phyloP scores from a whole-genome alignment of 202 grass and related monocot species.

The Carex arenaria region DNA sequence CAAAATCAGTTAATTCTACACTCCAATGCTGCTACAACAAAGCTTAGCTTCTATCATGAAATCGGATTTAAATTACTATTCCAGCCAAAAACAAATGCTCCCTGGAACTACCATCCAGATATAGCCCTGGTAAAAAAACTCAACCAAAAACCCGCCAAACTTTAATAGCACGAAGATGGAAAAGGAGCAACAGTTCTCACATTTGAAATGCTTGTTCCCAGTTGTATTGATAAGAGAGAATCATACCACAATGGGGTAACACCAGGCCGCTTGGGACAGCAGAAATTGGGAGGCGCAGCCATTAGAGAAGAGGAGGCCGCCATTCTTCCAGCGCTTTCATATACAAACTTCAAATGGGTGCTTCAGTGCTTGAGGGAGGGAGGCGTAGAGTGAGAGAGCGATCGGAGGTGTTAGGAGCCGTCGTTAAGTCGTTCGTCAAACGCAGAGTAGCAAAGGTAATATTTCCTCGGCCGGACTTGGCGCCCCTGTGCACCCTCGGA shows the following conservation, averaged over 20 bases:
- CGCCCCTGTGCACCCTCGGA: not conserved
- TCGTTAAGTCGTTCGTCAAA: not conserved
- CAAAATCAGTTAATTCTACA: not conserved
- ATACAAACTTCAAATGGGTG: not conserved
- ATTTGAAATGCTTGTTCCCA: not conserved
- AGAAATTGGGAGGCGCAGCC: constrained; percentile 13
- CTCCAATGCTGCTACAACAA: not conserved
- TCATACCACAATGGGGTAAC: not conserved
- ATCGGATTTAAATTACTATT: not conserved
- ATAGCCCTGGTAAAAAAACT: too few relatives aligned
- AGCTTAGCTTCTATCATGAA: not conserved
- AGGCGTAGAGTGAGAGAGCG: not conserved
- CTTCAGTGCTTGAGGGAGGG: not conserved
- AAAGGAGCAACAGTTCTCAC: not conserved
- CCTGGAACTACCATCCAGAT: not conserved
- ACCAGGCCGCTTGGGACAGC: not conserved
- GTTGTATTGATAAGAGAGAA: not conserved
- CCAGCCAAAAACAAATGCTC: not conserved
- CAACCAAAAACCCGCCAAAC: not conserved
- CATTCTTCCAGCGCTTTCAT: constrained; percentile 18
- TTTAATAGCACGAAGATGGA: not conserved
- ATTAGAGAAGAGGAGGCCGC: constrained; percentile 18
- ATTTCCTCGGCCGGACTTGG: not conserved
- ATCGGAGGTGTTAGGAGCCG: not conserved
- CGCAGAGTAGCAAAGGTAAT: not conserved